Conservation (phyloP, 331 rosid genomes). For the Acacia concinna region DNA sequence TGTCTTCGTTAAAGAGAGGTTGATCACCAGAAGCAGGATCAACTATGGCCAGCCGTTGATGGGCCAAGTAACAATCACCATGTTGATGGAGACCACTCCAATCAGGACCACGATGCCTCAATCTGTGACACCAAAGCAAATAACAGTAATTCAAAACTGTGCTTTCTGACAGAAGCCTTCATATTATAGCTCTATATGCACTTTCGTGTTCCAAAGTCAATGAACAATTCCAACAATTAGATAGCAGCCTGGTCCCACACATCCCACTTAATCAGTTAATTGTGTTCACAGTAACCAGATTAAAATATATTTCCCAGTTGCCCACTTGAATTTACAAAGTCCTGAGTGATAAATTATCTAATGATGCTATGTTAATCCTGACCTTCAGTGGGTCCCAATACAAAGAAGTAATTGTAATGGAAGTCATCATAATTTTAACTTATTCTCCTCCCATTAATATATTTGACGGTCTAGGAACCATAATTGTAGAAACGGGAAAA, state of each 20-base stretch:
- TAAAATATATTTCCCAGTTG: constrained; percentile 17
- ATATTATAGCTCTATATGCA: neutral
- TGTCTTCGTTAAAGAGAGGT: constrained; percentile 89
- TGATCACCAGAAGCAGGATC: constrained; percentile 99
- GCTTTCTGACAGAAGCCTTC: neutral
- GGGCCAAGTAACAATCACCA: constrained; percentile 83
- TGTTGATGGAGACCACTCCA: constrained; percentile 98
- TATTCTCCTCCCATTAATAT: neutral
- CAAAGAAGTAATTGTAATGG: constrained; percentile 10
- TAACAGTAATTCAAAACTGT: neutral
- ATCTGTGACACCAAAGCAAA: constrained; percentile 39
- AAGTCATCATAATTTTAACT: neutral
- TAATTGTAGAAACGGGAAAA: constrained; percentile 14
- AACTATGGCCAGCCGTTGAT: constrained; percentile 89
- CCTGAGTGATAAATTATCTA: neutral
- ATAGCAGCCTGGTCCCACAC: constrained; percentile 31
- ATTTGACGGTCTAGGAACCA: constrained; percentile 18
- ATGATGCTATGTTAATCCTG: neutral
- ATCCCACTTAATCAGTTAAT: constrained; percentile 23
- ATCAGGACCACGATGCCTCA: constrained; percentile 98
- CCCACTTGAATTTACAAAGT: constrained; percentile 30
- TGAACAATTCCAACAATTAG: constrained; percentile 26
- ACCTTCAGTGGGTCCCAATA: neutral
- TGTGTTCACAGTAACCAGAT: neutral
- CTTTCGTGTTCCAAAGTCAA: constrained; percentile 7